A percentile compares a stretch with the other conserved stretches of the same genome.
Conservation (phyloP, 345 rosid genomes). For the Nasturtium officinale region DNA sequence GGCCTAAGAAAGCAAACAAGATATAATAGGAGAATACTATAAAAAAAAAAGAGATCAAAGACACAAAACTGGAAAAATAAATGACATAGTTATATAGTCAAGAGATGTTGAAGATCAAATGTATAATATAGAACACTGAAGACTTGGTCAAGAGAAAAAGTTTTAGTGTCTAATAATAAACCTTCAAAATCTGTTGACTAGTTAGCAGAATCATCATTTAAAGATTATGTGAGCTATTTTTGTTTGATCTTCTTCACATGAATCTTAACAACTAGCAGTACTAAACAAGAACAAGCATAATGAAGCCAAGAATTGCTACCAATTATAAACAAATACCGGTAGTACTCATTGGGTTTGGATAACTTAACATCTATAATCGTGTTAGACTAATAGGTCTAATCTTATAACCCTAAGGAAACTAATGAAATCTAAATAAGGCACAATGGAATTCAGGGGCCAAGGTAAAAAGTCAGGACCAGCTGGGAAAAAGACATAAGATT, state of each 20-base stretch:
- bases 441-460: constrained; percentile 20
- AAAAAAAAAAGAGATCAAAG: constrained; percentile 12
- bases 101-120: constrained; percentile 4
- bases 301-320: no score
- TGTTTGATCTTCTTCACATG: background rate
- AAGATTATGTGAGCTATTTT: constrained; percentile 7
- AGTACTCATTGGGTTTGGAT: background rate
- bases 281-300: no score
- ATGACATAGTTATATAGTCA: background rate
- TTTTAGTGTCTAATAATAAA: background rate
- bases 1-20: constrained; percentile 22
- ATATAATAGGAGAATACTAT: background rate
- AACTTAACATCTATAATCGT: background rate
- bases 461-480: constrained; percentile 44
- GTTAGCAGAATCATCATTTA: background rate
- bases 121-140: background rate
- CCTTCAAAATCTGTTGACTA: constrained; percentile 1
- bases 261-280: no score
- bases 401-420: background rate
- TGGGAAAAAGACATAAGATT: constrained; percentile 20
- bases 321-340: background rate
- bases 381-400: constrained; percentile 9
- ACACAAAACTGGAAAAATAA: background rate
- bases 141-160: constrained; percentile 14
- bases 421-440: background rate